Conservation (phyloP, 2,329 filamentous ascomycete species). For the Alternaria triticimaculans region DNA sequence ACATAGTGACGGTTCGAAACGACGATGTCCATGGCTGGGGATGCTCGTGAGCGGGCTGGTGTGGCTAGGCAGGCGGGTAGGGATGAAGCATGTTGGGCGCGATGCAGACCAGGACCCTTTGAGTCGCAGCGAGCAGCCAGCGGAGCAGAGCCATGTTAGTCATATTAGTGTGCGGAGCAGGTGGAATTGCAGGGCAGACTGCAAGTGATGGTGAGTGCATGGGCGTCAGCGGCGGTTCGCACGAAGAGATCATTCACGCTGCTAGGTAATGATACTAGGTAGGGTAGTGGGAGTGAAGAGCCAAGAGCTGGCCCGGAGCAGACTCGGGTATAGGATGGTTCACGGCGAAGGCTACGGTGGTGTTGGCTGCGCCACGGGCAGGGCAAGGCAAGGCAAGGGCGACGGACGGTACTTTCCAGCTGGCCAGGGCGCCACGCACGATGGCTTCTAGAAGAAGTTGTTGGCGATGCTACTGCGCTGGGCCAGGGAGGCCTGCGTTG, state of each 20-base stretch:
- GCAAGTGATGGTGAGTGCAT: neutral
- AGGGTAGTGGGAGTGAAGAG: neutral
- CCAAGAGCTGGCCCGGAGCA: neutral
- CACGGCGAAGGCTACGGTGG: neutral
- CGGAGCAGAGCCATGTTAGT: neutral
- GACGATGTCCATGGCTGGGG: conserved; percentile 8
- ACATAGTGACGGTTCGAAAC: conserved; percentile 8
- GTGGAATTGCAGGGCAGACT: neutral
- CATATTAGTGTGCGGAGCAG: conserved; percentile 1
- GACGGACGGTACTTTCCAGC: conserved; percentile 1
- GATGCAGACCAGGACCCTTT: conserved; percentile 2
- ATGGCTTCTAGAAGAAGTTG: conserved; percentile 12
- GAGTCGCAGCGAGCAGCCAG: neutral
- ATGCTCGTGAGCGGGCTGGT: neutral
- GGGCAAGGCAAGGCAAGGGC: neutral
- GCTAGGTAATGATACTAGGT: neutral
- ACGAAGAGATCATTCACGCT: neutral
- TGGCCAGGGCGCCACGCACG: neutral
- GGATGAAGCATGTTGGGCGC: neutral
- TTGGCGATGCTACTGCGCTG: conserved; percentile 1
- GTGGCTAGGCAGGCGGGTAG: neutral
- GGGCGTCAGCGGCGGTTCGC: conserved; percentile 15
- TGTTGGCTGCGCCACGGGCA: conserved; percentile 10
- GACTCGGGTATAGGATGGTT: neutral
- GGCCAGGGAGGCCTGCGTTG: conserved; percentile 3